These are phyloP conservation scores for Penicillium occitanis DNA, from an alignment of 2,329 filamentous ascomycete species.

Conservation along the genomic window DNA sequence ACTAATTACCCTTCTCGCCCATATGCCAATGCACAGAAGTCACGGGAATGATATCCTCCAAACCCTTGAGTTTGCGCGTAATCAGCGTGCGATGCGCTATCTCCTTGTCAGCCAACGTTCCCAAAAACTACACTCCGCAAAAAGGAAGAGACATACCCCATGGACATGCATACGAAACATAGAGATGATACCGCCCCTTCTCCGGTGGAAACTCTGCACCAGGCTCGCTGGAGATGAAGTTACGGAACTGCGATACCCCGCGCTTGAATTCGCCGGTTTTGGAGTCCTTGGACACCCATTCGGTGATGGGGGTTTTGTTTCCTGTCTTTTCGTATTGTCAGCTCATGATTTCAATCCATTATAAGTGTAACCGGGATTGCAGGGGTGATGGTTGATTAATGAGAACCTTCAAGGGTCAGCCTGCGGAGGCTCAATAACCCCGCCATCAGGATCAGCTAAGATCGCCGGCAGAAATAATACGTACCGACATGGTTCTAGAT, in stretches of 20 bases:
- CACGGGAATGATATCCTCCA: conserved; percentile 76
- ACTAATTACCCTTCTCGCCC: conserved; percentile 56
- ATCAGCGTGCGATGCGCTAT: conserved; percentile 82
- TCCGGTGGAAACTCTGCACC: conserved; percentile 78
- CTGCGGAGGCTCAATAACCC: conserved; percentile 3
- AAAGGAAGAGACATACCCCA: conserved; percentile 59
- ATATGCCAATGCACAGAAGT: conserved; percentile 95
- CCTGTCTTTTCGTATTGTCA: conserved; percentile 11
- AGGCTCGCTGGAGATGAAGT: conserved; percentile 70
- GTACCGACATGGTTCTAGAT: conserved; percentile 37
- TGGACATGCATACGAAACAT: conserved; percentile 89
- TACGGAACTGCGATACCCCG: conserved; percentile 76
- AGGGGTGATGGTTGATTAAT: not conserved
- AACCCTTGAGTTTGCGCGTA: conserved; percentile 82
- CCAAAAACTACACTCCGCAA: not conserved
- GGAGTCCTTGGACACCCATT: conserved; percentile 78
- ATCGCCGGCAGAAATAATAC: conserved; percentile 6
- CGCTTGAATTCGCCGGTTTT: conserved; percentile 91
- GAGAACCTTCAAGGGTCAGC: not conserved
- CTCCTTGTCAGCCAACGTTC: not conserved
- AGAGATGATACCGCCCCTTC: conserved; percentile 89
- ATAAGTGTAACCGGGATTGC: conserved; percentile 24
- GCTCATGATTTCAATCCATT: not conserved
- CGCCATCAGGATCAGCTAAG: not conserved
- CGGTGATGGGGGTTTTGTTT: conserved; percentile 58